Percentiles rank a stretch among this genome's conserved stretches.
These are phyloP conservation scores for Nakazawaea sp. DNA, from an alignment of 805 yeast species.

Conservation along the genomic window DNA sequence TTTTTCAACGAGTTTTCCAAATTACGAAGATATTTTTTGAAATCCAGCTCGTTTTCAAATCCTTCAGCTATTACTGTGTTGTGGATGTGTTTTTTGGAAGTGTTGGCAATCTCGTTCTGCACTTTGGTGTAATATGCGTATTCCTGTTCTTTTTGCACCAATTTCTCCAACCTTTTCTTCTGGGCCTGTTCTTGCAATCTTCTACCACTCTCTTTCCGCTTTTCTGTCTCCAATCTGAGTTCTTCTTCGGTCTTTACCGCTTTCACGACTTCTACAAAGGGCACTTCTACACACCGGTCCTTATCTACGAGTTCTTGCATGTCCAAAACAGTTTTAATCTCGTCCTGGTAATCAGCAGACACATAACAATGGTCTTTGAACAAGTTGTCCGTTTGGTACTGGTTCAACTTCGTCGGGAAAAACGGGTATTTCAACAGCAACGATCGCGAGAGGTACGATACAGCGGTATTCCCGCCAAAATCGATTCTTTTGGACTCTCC, in stretches of 20 bases:
- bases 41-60: conserved; percentile 67
- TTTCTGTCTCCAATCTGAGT: conserved; percentile 65
- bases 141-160: conserved; percentile 76
- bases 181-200: conserved; percentile 92
- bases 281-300: conserved; percentile 81
- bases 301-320: conserved; percentile 56
- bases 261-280: conserved; percentile 58
- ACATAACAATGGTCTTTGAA: conserved; percentile 76
- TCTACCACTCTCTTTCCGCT: conserved; percentile 78
- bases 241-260: conserved; percentile 83
- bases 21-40: conserved; percentile 55
- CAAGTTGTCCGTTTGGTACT: conserved; percentile 57
- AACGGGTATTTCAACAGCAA: conserved; percentile 83
- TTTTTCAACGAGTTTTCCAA: conserved; percentile 65
- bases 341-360: conserved; percentile 59
- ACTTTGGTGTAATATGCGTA: conserved; percentile 60
- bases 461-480: conserved; percentile 84
- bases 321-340: conserved; percentile 48
- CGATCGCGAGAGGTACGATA: conserved; percentile 53
- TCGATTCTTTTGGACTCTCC: conserved; percentile 73
- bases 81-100: conserved; percentile 47
- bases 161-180: conserved; percentile 71
- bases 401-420: conserved; percentile 70
- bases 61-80: conserved; percentile 63
- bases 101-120: conserved; percentile 39